Percentiles rank a stretch among this genome's conserved stretches.
phyloP scores from a whole-genome alignment of 192 early-diverging fungal genomes.

The Podila verticillata region DNA sequence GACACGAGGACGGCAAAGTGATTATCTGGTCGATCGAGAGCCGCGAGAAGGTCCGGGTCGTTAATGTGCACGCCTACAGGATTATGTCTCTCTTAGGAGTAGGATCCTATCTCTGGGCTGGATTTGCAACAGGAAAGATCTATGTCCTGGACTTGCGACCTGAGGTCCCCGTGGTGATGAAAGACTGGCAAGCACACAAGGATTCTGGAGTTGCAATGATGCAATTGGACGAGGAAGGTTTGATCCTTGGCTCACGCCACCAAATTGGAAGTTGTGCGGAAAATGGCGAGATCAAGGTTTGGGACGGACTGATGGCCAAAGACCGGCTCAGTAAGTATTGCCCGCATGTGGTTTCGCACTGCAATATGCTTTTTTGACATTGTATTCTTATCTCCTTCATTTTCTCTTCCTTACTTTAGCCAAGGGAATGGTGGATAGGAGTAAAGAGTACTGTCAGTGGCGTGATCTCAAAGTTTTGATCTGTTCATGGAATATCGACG shows the following conservation, averaged over 20 bases:
- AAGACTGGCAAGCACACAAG: conserved; percentile 75
- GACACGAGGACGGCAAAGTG: conserved; percentile 85
- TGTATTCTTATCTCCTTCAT: background rate
- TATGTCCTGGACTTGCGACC: conserved; percentile 72
- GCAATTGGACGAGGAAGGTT: conserved; percentile 65
- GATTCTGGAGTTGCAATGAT: conserved; percentile 58
- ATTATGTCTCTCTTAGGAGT: conserved; percentile 72
- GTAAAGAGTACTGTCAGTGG: conserved; percentile 70
- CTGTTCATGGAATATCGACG: conserved; percentile 95
- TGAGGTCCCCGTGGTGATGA: conserved; percentile 64
- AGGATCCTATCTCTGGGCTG: conserved; percentile 78
- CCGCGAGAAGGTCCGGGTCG: conserved; percentile 54
- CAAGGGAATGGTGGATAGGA: conserved; percentile 67
- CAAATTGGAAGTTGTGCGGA: conserved; percentile 71
- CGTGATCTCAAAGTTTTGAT: conserved; percentile 78
- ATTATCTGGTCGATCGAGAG: conserved; percentile 70
- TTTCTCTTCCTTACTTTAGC: conserved; percentile 39
- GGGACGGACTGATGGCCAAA: conserved; percentile 79
- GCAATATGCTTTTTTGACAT: background rate
- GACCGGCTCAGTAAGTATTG: conserved; percentile 70
- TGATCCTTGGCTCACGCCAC: conserved; percentile 56
- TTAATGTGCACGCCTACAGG: conserved; percentile 70
- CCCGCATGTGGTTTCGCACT: background rate
- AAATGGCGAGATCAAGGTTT: conserved; percentile 73
- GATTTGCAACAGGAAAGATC: conserved; percentile 81